Evolutionary conservation across 78 protist genomes (phyloP), one percentile per base, ranked within the genome.

Genomic region (Chrysochromulina parva): DNA sequence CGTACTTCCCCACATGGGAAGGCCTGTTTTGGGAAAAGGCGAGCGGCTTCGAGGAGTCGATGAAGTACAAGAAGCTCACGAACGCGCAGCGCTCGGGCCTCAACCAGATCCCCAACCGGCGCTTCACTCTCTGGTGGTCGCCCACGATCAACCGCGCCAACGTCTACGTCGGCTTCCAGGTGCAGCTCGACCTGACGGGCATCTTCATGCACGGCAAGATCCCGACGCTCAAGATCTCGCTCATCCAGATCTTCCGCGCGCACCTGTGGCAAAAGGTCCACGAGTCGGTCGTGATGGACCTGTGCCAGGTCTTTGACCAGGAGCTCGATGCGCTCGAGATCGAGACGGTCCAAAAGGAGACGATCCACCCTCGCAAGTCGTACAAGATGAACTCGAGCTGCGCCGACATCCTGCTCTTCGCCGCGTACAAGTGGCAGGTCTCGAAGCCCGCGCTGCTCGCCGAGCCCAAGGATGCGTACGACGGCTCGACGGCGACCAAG

Each of bases 121-220:
- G 99, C 59, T 99, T 99, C 94, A 98, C 99, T 54, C 97, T 99
- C 58, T 99, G 99, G 99, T 99, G 99, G 99, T 98, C 99, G 62
- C 99, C 99, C 65, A 99, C 99, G n/a, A 99, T 99, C 97, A 99
- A 99, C 90, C 94, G 99, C 54, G 98, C 99, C 88, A 98, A 98
- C 92, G 99, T 99, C 11, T 99, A 99, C 95, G 98, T 98, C 48
- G 99, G 99, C 59, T 99, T 97, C 97, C 98, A 97, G 90, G 99
- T 99, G 88, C 99, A 99, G 94, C 96, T 99, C 47, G 99, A 99
- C 62, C 91, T 99, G 58, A 99, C 99, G 2, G 99, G 99, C 92
- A 99, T 99, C 88, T 98, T 98, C 95, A 98, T 99, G 99, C 99
- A 99, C 95, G 99, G 99, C 88, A 99, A 99, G 96, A 97, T 99